Evolutionary conservation across 2,329 filamentous ascomycete genomes (phyloP), one percentile per base, ranked within the genome.

Genomic region (Immersiporthe knoxdaviesiana): DNA sequence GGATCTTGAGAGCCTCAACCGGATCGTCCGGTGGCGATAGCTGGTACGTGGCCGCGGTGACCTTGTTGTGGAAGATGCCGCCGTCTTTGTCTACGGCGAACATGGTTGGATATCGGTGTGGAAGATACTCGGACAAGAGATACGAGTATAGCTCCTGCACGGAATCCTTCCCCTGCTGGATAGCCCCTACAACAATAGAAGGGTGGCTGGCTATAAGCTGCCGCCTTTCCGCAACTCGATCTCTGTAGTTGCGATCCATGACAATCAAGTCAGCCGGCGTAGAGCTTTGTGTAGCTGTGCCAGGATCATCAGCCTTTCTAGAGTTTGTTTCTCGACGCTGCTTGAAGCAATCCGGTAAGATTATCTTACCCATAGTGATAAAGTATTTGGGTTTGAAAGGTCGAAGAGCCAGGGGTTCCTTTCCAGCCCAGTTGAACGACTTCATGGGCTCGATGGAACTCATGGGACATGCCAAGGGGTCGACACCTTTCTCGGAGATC

Each of bases 331-430:
- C 16, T 6, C 21, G 8, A 18, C 2, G 21, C 1, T 54, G 2
- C n/a, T 16, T 8, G 21, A 41, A 11, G 24, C 18, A 14, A 39
- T 24, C 6, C 18, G n/a, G 3, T 2, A 1, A n/a, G n/a, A n/a
- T n/a, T 30, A 5, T 39, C 44, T 41, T 73, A 84, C 85, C 85
- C 84, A 88, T 87, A 0, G 83, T 85, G 69, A 87, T 86, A 72
- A 87, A 78, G 72, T 85, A 87, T 2, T 80, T 80, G 0, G 83
- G 81, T 74, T 85, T 86, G 74, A 85, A 87, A 0, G 84, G 84
- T 2, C 84, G 78, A 47, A 83, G 78, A 50, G 79, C 77, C 3
- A 74, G 70, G 0, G 84, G 83, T 11, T 78, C 75, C 1, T 76
- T 77, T 1, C 73, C 70, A 50, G 78, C 74, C 80, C 83, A 84